Percentiles rank a stretch among this genome's conserved stretches.
phyloP scores from a whole-genome alignment of 2,329 filamentous ascomycete species.

The Colletotrichum salicis region DNA sequence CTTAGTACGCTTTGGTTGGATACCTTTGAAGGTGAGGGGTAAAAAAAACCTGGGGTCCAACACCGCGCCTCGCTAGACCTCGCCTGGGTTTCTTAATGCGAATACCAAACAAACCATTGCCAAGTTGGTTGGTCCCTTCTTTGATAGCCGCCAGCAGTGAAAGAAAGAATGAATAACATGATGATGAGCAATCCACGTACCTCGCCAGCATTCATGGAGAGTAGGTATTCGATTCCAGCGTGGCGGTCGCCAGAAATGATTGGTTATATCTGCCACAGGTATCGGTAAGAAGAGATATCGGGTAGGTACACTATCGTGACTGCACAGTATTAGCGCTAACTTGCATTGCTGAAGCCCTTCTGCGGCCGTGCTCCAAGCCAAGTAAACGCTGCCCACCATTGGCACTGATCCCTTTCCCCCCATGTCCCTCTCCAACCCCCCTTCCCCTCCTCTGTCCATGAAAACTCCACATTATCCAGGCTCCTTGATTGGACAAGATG shows the following conservation, averaged over 20 bases:
- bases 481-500: neutral
- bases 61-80: neutral
- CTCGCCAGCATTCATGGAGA: no score
- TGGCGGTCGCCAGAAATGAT: no score
- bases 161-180: neutral
- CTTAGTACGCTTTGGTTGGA: neutral
- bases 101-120: neutral
- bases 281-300: no score
- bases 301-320: no score
- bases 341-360: neutral
- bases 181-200: neutral
- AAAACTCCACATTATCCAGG: neutral
- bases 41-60: constrained; percentile 8
- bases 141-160: neutral
- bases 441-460: neutral
- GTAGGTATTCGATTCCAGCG: no score
- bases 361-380: constrained; percentile 12
- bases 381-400: neutral
- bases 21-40: neutral
- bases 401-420: neutral
- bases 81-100: neutral
- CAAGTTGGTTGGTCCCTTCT: neutral
- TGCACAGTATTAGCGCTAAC: neutral
- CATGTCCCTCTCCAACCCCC: neutral
- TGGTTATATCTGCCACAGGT: neutral